Percentiles rank a stretch among this genome's conserved stretches.
phyloP scores from a whole-genome alignment of 345 rosid species.

The Eucalyptus urophylla region DNA sequence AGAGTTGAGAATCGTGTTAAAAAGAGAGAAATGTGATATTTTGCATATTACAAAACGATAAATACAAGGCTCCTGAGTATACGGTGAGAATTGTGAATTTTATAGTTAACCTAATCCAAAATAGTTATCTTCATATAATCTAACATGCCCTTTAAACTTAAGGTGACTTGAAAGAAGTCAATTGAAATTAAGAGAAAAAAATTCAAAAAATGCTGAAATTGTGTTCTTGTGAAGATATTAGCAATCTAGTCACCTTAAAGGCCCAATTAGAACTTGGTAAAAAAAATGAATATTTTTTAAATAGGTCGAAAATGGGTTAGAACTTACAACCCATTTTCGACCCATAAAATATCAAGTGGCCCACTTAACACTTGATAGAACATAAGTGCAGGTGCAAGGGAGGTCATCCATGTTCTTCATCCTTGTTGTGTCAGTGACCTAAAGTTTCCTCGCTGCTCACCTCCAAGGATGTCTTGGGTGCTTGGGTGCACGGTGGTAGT shows the following conservation, averaged over 20 bases:
- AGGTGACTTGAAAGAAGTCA: neutral
- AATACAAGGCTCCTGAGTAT: neutral
- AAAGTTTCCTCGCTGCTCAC: neutral
- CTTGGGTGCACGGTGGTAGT: neutral
- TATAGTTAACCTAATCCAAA: neutral
- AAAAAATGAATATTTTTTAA: no score
- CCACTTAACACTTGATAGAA: no score
- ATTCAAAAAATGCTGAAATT: neutral
- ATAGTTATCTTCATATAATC: neutral
- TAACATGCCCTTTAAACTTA: neutral
- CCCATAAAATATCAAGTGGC: no score
- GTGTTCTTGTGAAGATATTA: neutral
- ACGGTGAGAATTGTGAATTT: neutral
- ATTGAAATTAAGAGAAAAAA: neutral
- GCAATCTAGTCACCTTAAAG: neutral
- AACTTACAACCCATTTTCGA: no score
- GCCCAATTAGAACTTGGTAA: no score
- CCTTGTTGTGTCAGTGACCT: no score
- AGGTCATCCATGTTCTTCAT: no score
- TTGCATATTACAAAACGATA: no score
- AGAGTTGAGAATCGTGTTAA: neutral
- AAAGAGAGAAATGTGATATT: neutral
- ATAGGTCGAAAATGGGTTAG: no score
- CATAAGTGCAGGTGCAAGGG: no score
- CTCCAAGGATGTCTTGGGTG: neutral